Base-by-base conservation (phyloP, 441 rosid species). In the Euphorbia celastroides region DNA sequence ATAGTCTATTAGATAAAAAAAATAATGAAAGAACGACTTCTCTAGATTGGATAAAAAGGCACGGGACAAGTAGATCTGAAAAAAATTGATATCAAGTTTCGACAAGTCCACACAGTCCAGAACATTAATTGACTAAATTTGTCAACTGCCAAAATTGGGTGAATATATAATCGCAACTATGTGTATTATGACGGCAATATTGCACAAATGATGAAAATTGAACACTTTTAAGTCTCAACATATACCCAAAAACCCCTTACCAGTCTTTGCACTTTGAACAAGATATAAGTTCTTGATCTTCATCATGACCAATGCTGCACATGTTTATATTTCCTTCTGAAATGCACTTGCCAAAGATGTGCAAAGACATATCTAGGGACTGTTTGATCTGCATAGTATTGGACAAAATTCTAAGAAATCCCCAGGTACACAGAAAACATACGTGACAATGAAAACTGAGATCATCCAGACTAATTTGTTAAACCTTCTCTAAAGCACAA, bases 241-340 rank as follows among this genome's bases (percentile, higher is more conserved):
- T 55, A 34, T 55, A 34, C 56, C 52, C 55, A 64, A 51, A 75
- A 68, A 66, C 64, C 70, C 72, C 84, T 84, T 85, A 86, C 92
- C 88, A 60, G 78, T 83, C 84, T 57, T 81, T 75, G 78, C 92
- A 88, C 4, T 57, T 65, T 27, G 78, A 80, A 75, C 92, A 88
- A 71, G 64, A 70, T 62, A 75, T 51, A 57, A 73, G 46, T 57
- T 75, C 70, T 46, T 61, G 72, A 72, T 77, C 82, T 68, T 70
- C 77, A 51, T 67, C 46, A 72, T 41, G 65, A 70, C 41, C 72
- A 26, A 74, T 51, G 57, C 89, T 82, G 79, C 83, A 76, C 69
- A 80, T 73, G 79, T 73, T 78, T 42, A 73, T 44, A 36, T 44
- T 41, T 65, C 59, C 74, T 64, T 66, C 67, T 74, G 58, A 67